Percentiles rank a stretch among this genome's conserved stretches.
Evolutionary conservation across 495 filamentous ascomycete species (phyloP).

Genomic region (Penicillium roqueforti): DNA sequence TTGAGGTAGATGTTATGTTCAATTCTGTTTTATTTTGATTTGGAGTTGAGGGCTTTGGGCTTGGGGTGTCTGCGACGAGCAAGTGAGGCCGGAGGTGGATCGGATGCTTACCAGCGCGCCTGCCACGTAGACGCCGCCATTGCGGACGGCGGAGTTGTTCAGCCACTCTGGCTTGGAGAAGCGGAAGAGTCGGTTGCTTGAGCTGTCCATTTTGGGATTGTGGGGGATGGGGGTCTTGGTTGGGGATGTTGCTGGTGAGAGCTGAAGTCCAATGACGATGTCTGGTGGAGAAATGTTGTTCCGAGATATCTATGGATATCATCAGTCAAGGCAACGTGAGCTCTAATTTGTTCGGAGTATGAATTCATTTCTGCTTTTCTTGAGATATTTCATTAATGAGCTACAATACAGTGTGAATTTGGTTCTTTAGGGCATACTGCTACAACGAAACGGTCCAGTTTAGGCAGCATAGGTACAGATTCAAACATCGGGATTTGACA

Average conservation of each 20-base stretch:
- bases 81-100: not conserved
- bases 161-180: constrained; percentile 83
- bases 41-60: not conserved
- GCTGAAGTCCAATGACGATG: constrained; percentile 24
- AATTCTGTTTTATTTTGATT: not conserved
- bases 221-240: constrained; percentile 1
- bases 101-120: constrained; percentile 70
- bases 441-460: not conserved
- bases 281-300: constrained; percentile 11
- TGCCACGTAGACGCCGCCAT: constrained; percentile 77
- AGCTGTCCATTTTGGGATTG: constrained; percentile 44
- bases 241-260: constrained; percentile 2
- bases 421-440: not conserved
- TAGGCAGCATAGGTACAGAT: not conserved
- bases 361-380: not conserved
- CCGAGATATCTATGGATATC: not conserved
- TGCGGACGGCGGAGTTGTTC: constrained; percentile 78
- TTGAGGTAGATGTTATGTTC: not conserved
- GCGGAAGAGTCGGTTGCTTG: constrained; percentile 65
- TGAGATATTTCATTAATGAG: not conserved
- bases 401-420: not conserved
- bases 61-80: not conserved
- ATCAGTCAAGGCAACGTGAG: not conserved
- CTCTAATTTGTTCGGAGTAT: not conserved
- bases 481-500: not conserved